Percentiles rank a stretch among this genome's conserved stretches.
Evolutionary conservation across 1,139 yeast genomes (phyloP).

Genomic region (Yamadazyma triangularis): DNA sequence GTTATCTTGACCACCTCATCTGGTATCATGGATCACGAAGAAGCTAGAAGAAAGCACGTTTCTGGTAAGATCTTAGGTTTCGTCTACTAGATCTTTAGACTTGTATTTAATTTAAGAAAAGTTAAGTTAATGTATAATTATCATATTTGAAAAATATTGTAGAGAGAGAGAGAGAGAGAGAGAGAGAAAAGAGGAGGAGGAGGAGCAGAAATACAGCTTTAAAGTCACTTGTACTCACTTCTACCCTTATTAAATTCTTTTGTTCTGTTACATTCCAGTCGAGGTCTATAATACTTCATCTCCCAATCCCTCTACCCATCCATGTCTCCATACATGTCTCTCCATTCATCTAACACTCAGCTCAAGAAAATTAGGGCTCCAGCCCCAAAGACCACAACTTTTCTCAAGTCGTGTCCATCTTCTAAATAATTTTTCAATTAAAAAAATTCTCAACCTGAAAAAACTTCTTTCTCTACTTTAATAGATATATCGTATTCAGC

Average conservation of each 20-base stretch:
- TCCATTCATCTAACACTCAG: too few species aligned
- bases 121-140: constrained; percentile 1
- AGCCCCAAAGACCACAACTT: constrained; percentile 2
- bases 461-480: constrained; percentile 11
- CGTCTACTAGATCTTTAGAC: constrained; percentile 56
- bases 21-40: constrained; percentile 99
- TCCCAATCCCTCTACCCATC: too few species aligned
- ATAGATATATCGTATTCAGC: constrained; percentile 13
- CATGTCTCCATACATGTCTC: too few species aligned
- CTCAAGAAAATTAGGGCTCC: constrained; percentile 2
- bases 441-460: constrained; percentile 8
- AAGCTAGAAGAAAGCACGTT: constrained; percentile 98
- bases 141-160: too few species aligned
- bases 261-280: too few species aligned
- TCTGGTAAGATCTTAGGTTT: constrained; percentile 95
- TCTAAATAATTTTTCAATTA: constrained; percentile 2
- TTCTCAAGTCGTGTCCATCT: constrained; percentile 5
- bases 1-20: constrained; percentile 95
- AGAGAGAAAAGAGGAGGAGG: too few species aligned
- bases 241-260: too few species aligned
- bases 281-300: too few species aligned
- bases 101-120: neutral
- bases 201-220: too few species aligned
- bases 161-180: too few species aligned
- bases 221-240: too few species aligned